A percentile compares a stretch with the other conserved stretches of the same genome.
Evolutionary conservation across 2,329 filamentous ascomycete species (phyloP).

Genomic region (Septoria petroselini): DNA sequence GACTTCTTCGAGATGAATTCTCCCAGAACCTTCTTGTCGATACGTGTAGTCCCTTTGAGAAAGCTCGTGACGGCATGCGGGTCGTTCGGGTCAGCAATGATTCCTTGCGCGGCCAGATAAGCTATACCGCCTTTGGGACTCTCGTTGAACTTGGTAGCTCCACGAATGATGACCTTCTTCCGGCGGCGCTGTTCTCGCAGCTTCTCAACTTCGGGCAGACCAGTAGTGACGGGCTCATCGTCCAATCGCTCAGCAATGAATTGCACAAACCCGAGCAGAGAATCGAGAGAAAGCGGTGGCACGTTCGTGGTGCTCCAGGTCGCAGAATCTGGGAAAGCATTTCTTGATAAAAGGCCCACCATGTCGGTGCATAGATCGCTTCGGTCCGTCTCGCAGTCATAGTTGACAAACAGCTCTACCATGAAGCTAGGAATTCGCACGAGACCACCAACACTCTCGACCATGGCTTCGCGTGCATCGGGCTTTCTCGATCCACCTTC

Average conservation of each 20-base stretch:
- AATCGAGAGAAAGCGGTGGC: conserved; percentile 88
- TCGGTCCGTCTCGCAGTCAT: conserved; percentile 90
- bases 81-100: conserved; percentile 73
- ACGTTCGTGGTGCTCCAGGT: conserved; percentile 99
- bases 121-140: conserved; percentile 85
- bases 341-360: conserved; percentile 85
- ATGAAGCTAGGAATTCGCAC: conserved; percentile 92
- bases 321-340: conserved; percentile 92
- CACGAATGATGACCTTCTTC: conserved; percentile 86
- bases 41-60: conserved; percentile 76
- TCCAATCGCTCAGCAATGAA: conserved; percentile 85
- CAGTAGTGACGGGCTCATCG: conserved; percentile 61
- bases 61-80: conserved; percentile 80
- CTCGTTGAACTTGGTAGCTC: conserved; percentile 90
- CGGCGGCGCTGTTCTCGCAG: conserved; percentile 70
- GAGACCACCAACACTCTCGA: conserved; percentile 89
- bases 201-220: conserved; percentile 61
- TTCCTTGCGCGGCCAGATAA: conserved; percentile 78
- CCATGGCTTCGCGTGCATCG: conserved; percentile 95
- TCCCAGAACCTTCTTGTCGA: conserved; percentile 87
- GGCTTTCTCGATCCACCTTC: conserved; percentile 90
- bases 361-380: conserved; percentile 93
- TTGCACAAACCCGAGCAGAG: conserved; percentile 84
- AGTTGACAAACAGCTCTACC: conserved; percentile 94
- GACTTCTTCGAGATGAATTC: conserved; percentile 90